Base-by-base conservation (phyloP, 225 moss, liverwort and hornwort species). In the Polytrichum formosum region DNA sequence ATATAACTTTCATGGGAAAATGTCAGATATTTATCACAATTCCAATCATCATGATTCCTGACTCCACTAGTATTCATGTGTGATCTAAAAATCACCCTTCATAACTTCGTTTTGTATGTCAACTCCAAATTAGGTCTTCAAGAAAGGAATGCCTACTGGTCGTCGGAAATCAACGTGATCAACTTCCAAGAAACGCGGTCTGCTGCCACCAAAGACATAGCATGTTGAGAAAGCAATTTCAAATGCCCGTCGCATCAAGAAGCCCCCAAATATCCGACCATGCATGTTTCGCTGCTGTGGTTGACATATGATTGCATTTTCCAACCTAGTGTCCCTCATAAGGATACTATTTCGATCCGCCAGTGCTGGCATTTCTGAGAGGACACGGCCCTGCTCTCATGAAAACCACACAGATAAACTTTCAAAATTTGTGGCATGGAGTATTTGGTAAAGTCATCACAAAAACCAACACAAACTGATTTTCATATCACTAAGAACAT, bases 201-300 rank as follows among this genome's bases (percentile, higher is more conserved):
- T 87, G 61, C 82, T 82, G 65, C 92, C 94, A 74, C 87, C 87
- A 58, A 95, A 95, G 61, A 97, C 92, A 75, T 97, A 97, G 69
- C 94, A 93, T 25, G 96, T 92, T 28, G 96, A 87, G 72, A 87
- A 97, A 29, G 96, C 94, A 27, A 97, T 82, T 75, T 97, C 96
- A 28, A 85, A 97, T 10, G 96, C 96, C 33, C 93, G 81, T 25
- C 92, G 89, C 96, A 97, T 97, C 35, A 97, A 82, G 75, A 91
- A 97, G 64, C 96, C 96, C 74, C 96, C 96, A 65, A 97, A 97
- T 28, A 97, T 97, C 18, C 96, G 93, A 26, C 96, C 96, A 62
- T 97, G 96, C 83, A 97, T 87, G 80, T 97, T 97, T 28, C 92
- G 82, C 72, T 97, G 93, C 54, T 97, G 96, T 25, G 96, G 96